Conservation (phyloP, 2,329 filamentous ascomycete species). For the Fusarium tjaetaba region DNA sequence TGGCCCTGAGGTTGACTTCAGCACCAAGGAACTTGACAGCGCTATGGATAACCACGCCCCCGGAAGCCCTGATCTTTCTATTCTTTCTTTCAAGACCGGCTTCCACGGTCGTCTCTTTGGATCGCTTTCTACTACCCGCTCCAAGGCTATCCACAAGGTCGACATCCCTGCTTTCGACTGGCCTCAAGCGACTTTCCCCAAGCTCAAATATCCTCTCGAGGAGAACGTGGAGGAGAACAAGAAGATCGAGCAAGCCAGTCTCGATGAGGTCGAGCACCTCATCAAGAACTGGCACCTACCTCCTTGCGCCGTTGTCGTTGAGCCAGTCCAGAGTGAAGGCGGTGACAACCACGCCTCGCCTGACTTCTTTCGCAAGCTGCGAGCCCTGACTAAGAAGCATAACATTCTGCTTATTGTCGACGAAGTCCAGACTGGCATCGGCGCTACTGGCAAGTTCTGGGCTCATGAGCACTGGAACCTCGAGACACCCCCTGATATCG, state of each 20-base stretch:
- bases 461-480: slow-evolving; percentile 96
- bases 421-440: slow-evolving; percentile 93
- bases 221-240: slow-evolving; percentile 82
- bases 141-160: slow-evolving; percentile 93
- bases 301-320: slow-evolving; percentile 83
- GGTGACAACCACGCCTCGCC: slow-evolving; percentile 94
- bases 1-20: slow-evolving; percentile 81
- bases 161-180: slow-evolving; percentile 96
- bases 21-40: slow-evolving; percentile 75
- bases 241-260: slow-evolving; percentile 80
- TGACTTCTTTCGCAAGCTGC: slow-evolving; percentile 85
- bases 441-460: slow-evolving; percentile 95
- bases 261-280: slow-evolving; percentile 84
- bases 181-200: slow-evolving; percentile 89
- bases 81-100: slow-evolving; percentile 86
- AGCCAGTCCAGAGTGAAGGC: slow-evolving; percentile 93
- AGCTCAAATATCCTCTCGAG: slow-evolving; percentile 87
- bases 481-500: slow-evolving; percentile 83
- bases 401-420: slow-evolving; percentile 89
- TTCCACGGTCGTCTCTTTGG: slow-evolving; percentile 95
- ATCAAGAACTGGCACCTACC: slow-evolving; percentile 83
- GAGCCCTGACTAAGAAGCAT: slow-evolving; percentile 80
- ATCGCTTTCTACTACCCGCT: slow-evolving; percentile 86
- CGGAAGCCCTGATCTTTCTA: slow-evolving; percentile 80
- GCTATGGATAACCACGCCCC: slow-evolving; percentile 84